Evolutionary conservation across 495 filamentous ascomycete species (phyloP).

Genomic region (Rhypophila decipiens): DNA sequence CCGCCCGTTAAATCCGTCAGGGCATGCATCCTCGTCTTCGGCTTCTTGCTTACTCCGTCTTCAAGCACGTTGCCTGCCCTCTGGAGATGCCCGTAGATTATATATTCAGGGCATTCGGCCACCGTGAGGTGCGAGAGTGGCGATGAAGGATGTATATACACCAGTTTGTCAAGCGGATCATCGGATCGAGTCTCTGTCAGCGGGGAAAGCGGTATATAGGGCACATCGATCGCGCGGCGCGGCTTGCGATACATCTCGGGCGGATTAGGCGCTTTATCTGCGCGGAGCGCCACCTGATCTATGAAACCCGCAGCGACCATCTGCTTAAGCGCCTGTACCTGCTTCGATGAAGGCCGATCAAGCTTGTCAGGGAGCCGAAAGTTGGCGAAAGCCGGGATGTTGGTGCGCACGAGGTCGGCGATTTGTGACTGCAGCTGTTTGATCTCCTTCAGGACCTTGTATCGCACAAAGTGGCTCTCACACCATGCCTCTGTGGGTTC

Average conservation of each 20-base stretch:
- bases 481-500: conserved; percentile 66
- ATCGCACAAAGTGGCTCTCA: conserved; percentile 71
- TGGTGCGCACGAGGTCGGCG: conserved; percentile 66
- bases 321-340: conserved; percentile 78
- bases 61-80: conserved; percentile 47
- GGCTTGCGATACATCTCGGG: conserved; percentile 66
- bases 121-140: conserved; percentile 63
- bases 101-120: conserved; percentile 70
- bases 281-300: conserved; percentile 91
- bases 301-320: conserved; percentile 91
- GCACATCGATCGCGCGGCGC: conserved; percentile 76
- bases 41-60: conserved; percentile 41
- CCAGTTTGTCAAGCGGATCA: conserved; percentile 40
- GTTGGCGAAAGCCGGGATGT: conserved; percentile 61
- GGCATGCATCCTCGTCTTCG: conserved; percentile 83
- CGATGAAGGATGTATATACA: conserved; percentile 85
- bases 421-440: conserved; percentile 78
- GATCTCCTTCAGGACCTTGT: conserved; percentile 80
- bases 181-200: conserved; percentile 41
- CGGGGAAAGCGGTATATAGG: conserved; percentile 81
- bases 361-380: conserved; percentile 54
- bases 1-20: conserved; percentile 68
- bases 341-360: conserved; percentile 61
- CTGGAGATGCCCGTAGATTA: conserved; percentile 83
- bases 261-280: conserved; percentile 70